Base-by-base conservation (phyloP, 495 filamentous ascomycete genomes). In the Annulohypoxylon stygium region DNA sequence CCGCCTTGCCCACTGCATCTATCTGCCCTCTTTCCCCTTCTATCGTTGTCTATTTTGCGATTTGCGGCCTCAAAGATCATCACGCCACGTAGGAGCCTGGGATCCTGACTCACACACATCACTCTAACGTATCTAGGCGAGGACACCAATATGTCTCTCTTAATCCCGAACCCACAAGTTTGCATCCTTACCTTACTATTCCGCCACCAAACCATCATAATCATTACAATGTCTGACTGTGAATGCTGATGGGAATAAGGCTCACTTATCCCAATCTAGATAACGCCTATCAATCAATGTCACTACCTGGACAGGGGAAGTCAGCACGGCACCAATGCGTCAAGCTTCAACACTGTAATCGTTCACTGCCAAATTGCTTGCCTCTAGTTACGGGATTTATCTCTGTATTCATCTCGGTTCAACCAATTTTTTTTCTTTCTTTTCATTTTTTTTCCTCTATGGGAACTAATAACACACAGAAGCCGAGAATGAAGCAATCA, bases 51-150 rank as follows among this genome's bases (percentile, higher is more conserved):
- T 11, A 43, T 43, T 47, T 47, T 47, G 8, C 43, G n/a, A 47
- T 18, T 51, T 57, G 20, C 47, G 20, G 50, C 53, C 45, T 59
- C 50, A 16, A 57, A 51, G 54, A 41, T 55, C 23, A 74, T 74
- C 71, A 69, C 63, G 67, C 67, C 63, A 66, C 66, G 62, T 53
- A 62, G 36, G 50, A 62, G 30, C 66, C 59, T 41, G 61, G 58
- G 36, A 55, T 66, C 54, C 63, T 74, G 72, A 74, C 72, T 74
- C 71, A 74, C 51, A 48, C 61, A 25, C 57, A 61, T 34, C 43
- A 34, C 25, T 58, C 54, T 58, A 51, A 45, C 18, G 36, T 69
- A 69, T 64, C 58, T 62, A 41, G 61, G 5, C 55, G 45, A 61
- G 43, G 47, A 47, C 26, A 54, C 48, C 48, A 48, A 33, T 18